These are phyloP conservation scores for Mixia osmundae DNA, from an alignment of 1,284 basidiomycete genomes.

Conservation along the genomic window DNA sequence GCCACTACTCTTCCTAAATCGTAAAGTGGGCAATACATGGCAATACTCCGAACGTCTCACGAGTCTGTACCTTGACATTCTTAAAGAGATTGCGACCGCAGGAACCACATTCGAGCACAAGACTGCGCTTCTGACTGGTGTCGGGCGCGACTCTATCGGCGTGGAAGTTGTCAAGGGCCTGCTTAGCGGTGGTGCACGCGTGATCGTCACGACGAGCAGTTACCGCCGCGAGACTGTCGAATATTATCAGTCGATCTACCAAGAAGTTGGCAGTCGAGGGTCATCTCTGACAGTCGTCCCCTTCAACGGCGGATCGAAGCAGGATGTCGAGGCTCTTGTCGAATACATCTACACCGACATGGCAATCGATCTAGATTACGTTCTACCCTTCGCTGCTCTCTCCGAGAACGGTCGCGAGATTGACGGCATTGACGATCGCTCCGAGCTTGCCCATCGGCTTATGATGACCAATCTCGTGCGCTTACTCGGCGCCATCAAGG, in stretches of 20 bases:
- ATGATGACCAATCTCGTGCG: conserved; percentile 58
- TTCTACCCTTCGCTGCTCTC: conserved; percentile 91
- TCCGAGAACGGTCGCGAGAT: conserved; percentile 98
- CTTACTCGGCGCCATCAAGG: conserved; percentile 86
- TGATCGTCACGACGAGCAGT: conserved; percentile 89
- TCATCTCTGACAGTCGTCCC: conserved; percentile 91
- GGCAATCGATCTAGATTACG: conserved; percentile 94
- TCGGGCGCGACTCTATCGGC: conserved; percentile 91
- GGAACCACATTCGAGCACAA: conserved; percentile 97
- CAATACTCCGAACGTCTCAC: conserved; percentile 93
- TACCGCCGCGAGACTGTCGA: conserved; percentile 85
- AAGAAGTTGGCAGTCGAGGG: conserved; percentile 77
- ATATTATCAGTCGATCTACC: conserved; percentile 96
- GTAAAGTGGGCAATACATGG: conserved; percentile 88
- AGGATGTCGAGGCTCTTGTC: conserved; percentile 87
- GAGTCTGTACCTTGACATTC: conserved; percentile 52
- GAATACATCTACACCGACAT: conserved; percentile 89
- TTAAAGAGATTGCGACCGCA: conserved; percentile 92
- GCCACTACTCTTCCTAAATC: conserved; percentile 84
- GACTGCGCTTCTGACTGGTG: conserved; percentile 90
- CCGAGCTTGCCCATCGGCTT: conserved; percentile 82
- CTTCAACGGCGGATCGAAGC: conserved; percentile 94
- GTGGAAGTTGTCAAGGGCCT: conserved; percentile 93
- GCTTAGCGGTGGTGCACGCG: conserved; percentile 81
- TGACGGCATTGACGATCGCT: conserved; percentile 85